Percentiles rank a stretch among this genome's conserved stretches.
These are phyloP conservation scores for Monilinia fructigena DNA, from an alignment of 2,329 filamentous ascomycete species.

Conservation along the genomic window DNA sequence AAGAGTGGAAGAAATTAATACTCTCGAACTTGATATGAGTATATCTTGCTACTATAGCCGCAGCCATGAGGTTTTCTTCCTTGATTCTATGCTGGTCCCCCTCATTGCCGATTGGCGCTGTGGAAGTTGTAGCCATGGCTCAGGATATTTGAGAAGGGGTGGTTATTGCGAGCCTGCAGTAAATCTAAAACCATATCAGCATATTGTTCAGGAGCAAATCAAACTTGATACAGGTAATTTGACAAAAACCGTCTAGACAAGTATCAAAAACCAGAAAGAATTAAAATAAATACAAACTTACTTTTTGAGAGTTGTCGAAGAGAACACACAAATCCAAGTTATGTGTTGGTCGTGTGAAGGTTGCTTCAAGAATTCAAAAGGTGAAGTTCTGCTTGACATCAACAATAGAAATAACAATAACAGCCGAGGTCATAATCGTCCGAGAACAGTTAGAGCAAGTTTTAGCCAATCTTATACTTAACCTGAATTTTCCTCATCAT, in stretches of 20 bases:
- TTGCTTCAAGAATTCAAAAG: background rate
- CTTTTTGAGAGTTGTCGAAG: background rate
- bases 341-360: background rate
- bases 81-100: background rate
- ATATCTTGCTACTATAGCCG: background rate
- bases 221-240: background rate
- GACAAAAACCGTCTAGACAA: background rate
- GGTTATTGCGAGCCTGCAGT: background rate
- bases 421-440: background rate
- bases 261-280: background rate
- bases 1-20: no score
- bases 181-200: background rate
- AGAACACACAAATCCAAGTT: background rate
- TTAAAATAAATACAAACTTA: background rate
- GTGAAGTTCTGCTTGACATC: background rate
- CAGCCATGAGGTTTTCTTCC: background rate
- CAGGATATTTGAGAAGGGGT: background rate
- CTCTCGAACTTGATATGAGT: background rate
- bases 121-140: background rate
- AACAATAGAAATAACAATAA: background rate
- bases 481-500: no score
- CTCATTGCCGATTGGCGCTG: background rate
- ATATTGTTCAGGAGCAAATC: background rate
- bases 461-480: background rate
- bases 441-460: background rate